Evolutionary conservation across 1,139 yeast species (phyloP).

Genomic region (Lodderomyces elongisporus): DNA sequence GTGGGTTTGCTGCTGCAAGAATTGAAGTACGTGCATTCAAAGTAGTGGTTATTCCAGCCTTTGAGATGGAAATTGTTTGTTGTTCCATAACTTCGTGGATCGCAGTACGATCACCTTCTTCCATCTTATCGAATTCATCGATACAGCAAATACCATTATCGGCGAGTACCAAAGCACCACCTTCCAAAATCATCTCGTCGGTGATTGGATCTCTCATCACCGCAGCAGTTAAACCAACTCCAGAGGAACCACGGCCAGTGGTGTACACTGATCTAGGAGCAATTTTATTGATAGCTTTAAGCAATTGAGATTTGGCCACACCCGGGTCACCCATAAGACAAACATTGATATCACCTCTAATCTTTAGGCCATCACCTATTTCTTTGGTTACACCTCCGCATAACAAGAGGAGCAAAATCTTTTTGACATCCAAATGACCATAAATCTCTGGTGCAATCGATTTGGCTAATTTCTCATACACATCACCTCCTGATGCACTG

Average conservation of each 20-base stretch:
- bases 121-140: slow-evolving; percentile 99
- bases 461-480: slow-evolving; percentile 74
- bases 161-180: slow-evolving; percentile 95
- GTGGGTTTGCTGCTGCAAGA: slow-evolving; percentile 96
- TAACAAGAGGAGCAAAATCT: slow-evolving; percentile 73
- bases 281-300: slow-evolving; percentile 85
- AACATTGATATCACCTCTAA: slow-evolving; percentile 95
- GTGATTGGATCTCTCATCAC: slow-evolving; percentile 99
- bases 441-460: slow-evolving; percentile 98
- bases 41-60: slow-evolving; percentile 97
- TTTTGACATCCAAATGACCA: slow-evolving; percentile 91
- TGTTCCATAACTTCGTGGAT: slow-evolving; percentile 99
- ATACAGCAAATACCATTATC: slow-evolving; percentile 98
- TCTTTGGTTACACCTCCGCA: slow-evolving; percentile 96
- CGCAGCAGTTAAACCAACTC: slow-evolving; percentile 98
- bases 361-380: slow-evolving; percentile 93
- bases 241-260: slow-evolving; percentile 98
- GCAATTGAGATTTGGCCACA: slow-evolving; percentile 95
- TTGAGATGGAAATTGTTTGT: slow-evolving; percentile 94
- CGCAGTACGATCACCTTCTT: slow-evolving; percentile 93
- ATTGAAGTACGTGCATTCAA: slow-evolving; percentile 94
- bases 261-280: slow-evolving; percentile 98
- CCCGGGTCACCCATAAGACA: slow-evolving; percentile 99
- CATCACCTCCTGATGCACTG: slow-evolving; percentile 47
- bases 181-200: slow-evolving; percentile 97